Percentiles rank a stretch among this genome's conserved stretches.
These are phyloP conservation scores for Aphanomyces cochlioides DNA, from an alignment of 352 stramenopile genomes.

Conservation along the genomic window DNA sequence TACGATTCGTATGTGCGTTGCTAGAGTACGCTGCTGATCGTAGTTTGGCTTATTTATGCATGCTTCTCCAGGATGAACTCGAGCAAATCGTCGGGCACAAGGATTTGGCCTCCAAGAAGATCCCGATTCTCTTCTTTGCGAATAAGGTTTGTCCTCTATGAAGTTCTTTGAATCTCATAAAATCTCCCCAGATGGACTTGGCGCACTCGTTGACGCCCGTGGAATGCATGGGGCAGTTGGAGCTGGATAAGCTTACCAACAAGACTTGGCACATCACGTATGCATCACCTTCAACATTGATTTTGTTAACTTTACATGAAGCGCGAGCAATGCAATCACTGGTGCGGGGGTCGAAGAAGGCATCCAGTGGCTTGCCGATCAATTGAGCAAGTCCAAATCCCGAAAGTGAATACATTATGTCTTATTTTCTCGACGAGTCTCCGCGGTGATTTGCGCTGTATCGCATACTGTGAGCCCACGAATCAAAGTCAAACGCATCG, in stretches of 20 bases:
- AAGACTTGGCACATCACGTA: slow-evolving; percentile 86
- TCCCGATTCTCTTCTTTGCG: slow-evolving; percentile 81
- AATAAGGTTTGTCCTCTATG: slow-evolving; percentile 50
- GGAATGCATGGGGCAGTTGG: slow-evolving; percentile 76
- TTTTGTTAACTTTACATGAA: slow-evolving; percentile 29
- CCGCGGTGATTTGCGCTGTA: slow-evolving; percentile 25
- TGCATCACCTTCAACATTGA: slow-evolving; percentile 31
- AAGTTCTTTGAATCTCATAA: not conserved
- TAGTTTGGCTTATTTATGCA: not conserved
- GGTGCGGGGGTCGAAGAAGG: slow-evolving; percentile 76
- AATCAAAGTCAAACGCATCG: slow-evolving; percentile 30
- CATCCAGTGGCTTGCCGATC: slow-evolving; percentile 74
- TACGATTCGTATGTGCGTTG: slow-evolving; percentile 77
- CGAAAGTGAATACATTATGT: slow-evolving; percentile 41
- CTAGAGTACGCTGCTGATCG: slow-evolving; percentile 38
- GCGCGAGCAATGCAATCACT: slow-evolving; percentile 77
- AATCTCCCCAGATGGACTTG: slow-evolving; percentile 52
- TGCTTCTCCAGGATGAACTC: slow-evolving; percentile 58
- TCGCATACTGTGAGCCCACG: slow-evolving; percentile 29
- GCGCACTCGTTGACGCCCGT: slow-evolving; percentile 61
- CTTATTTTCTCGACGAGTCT: slow-evolving; percentile 5
- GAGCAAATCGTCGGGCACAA: slow-evolving; percentile 82
- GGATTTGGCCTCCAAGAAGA: slow-evolving; percentile 60
- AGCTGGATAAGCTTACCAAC: slow-evolving; percentile 69
- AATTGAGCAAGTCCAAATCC: slow-evolving; percentile 60